Conservation (phyloP, 108 stramenopile genomes). For the Mediolabrus comicus region DNA sequence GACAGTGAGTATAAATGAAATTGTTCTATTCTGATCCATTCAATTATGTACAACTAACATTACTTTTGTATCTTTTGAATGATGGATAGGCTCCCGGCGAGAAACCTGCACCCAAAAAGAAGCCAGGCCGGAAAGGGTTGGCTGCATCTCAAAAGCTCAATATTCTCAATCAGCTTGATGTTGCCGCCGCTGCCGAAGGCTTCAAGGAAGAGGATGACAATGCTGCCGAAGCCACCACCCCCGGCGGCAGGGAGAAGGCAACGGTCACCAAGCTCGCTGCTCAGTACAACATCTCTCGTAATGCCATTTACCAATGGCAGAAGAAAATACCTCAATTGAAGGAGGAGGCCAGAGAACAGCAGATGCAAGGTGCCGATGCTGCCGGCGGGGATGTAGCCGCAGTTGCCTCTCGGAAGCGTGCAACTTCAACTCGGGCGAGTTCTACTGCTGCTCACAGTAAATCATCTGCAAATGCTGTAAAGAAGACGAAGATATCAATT, state of each 20-base stretch:
- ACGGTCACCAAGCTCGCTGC: background rate
- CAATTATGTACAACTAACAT: too few relatives aligned
- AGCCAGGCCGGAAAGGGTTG: too few relatives aligned
- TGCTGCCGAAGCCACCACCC: background rate
- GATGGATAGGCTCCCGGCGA: too few relatives aligned
- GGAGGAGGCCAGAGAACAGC: background rate
- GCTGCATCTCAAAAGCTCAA: background rate
- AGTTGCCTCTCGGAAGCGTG: background rate
- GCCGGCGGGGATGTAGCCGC: background rate
- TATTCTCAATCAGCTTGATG: background rate
- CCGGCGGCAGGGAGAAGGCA: background rate
- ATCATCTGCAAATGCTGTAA: too few relatives aligned
- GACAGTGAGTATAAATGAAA: too few relatives aligned
- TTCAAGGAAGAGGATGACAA: background rate
- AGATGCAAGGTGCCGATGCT: background rate
- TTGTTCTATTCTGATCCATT: too few relatives aligned
- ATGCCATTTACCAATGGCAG: conserved; percentile 30
- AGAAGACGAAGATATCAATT: too few relatives aligned
- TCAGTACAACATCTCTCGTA: background rate
- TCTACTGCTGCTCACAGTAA: too few relatives aligned
- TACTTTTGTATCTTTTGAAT: too few relatives aligned
- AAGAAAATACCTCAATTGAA: conserved; percentile 7
- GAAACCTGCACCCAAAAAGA: too few relatives aligned
- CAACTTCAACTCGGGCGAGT: too few relatives aligned
- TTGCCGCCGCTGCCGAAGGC: background rate